These are phyloP conservation scores for Tolypocladium tundrense DNA, from an alignment of 2,329 filamentous ascomycete species.

Conservation along the genomic window DNA sequence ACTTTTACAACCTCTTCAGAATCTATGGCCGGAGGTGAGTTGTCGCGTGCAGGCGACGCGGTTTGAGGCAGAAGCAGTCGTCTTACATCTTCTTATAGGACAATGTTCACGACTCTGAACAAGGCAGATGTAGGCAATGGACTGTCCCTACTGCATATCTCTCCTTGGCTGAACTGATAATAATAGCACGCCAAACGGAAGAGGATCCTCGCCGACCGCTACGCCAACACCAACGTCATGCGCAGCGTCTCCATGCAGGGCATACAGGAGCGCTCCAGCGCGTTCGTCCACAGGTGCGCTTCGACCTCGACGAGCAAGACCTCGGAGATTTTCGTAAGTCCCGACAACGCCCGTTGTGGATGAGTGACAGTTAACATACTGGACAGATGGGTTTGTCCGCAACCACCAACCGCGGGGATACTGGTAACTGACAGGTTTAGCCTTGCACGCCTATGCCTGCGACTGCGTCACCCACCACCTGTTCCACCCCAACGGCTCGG, in stretches of 20 bases:
- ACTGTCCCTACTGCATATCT: neutral
- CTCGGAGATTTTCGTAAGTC: constrained; percentile 51
- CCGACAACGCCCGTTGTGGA: neutral
- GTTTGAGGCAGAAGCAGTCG: neutral
- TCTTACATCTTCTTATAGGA: constrained; percentile 22
- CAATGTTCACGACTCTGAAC: constrained; percentile 49
- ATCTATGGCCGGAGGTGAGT: constrained; percentile 44
- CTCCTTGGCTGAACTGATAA: neutral
- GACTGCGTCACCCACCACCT: constrained; percentile 60
- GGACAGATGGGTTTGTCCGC: constrained; percentile 19
- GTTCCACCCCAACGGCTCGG: constrained; percentile 55
- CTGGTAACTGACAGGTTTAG: constrained; percentile 12
- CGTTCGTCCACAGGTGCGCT: constrained; percentile 44
- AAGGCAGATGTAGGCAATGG: constrained; percentile 36
- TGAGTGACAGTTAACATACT: constrained; percentile 4
- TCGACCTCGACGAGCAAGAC: constrained; percentile 28
- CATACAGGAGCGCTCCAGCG: constrained; percentile 44
- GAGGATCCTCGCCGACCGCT: constrained; percentile 53
- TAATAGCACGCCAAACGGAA: constrained; percentile 51
- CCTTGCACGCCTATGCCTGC: constrained; percentile 56
- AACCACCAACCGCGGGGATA: neutral
- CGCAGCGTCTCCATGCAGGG: constrained; percentile 42
- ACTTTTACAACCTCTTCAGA: constrained; percentile 52
- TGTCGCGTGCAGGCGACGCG: neutral
- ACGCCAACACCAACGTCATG: constrained; percentile 59